A percentile compares a stretch with the other conserved stretches of the same genome.
phyloP scores from a whole-genome alignment of 768 basidiomycete genomes.

The Pleurotus citrinopileatus region DNA sequence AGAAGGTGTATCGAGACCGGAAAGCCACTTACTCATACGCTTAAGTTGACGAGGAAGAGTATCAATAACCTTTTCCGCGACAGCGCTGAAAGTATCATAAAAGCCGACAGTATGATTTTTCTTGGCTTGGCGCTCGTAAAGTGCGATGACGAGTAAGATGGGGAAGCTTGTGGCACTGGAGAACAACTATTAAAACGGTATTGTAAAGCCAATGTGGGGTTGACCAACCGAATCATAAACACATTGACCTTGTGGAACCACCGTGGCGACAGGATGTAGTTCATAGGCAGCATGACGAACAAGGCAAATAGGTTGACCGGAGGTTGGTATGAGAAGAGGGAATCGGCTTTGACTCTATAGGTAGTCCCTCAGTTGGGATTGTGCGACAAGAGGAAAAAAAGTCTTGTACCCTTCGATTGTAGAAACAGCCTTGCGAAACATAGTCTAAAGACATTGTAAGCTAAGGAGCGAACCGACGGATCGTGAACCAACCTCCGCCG shows the following conservation, averaged over 20 bases:
- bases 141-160: slow-evolving; percentile 72
- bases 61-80: slow-evolving; percentile 70
- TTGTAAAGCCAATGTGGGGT: not conserved
- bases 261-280: slow-evolving; percentile 83
- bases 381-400: not conserved
- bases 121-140: slow-evolving; percentile 86
- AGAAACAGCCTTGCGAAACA: slow-evolving; percentile 92
- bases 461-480: not conserved
- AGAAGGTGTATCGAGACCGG: not conserved
- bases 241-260: slow-evolving; percentile 99
- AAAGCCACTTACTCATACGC: slow-evolving; percentile 60
- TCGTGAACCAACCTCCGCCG: slow-evolving; percentile 64
- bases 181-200: slow-evolving; percentile 1
- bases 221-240: slow-evolving; percentile 71
- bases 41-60: slow-evolving; percentile 74
- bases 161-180: slow-evolving; percentile 79
- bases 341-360: slow-evolving; percentile 83
- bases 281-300: slow-evolving; percentile 82
- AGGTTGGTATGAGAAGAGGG: slow-evolving; percentile 90
- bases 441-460: slow-evolving; percentile 52
- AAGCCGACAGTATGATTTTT: slow-evolving; percentile 60
- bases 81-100: slow-evolving; percentile 66
- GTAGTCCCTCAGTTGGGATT: slow-evolving; percentile 3
- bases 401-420: slow-evolving; percentile 88
- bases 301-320: slow-evolving; percentile 90